These are phyloP conservation scores for Ophiocordyceps camponoti-saundersi DNA, from an alignment of 2,329 filamentous ascomycete species.

Conservation along the genomic window DNA sequence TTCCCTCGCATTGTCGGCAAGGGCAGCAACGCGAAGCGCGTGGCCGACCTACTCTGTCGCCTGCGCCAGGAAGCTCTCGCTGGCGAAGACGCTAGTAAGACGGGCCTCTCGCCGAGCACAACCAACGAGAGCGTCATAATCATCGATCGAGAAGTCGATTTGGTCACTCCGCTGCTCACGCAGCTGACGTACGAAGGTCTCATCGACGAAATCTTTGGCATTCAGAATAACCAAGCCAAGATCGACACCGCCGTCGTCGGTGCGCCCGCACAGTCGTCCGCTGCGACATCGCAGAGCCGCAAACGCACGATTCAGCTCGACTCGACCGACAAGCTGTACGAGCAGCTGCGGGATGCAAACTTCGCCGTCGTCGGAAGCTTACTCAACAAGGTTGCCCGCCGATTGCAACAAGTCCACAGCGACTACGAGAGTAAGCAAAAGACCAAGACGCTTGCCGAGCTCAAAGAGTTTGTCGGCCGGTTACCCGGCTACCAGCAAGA, in stretches of 20 bases:
- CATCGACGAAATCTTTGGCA: slow-evolving; percentile 83
- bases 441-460: slow-evolving; percentile 75
- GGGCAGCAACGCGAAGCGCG: slow-evolving; percentile 78
- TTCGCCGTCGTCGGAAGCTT: slow-evolving; percentile 85
- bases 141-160: slow-evolving; percentile 88
- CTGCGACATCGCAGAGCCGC: slow-evolving; percentile 40
- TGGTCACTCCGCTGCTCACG: slow-evolving; percentile 78
- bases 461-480: slow-evolving; percentile 90
- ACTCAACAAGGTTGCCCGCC: slow-evolving; percentile 77
- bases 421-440: slow-evolving; percentile 86
- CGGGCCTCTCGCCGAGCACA: slow-evolving; percentile 68
- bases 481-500: slow-evolving; percentile 85
- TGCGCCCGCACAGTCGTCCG: slow-evolving; percentile 43
- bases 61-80: slow-evolving; percentile 84
- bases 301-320: slow-evolving; percentile 85
- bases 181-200: slow-evolving; percentile 94
- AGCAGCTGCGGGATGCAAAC: slow-evolving; percentile 76
- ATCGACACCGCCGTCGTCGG: slow-evolving; percentile 83
- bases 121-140: slow-evolving; percentile 83
- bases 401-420: slow-evolving; percentile 62
- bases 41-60: slow-evolving; percentile 72
- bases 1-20: slow-evolving; percentile 93
- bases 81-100: slow-evolving; percentile 48
- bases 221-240: slow-evolving; percentile 83
- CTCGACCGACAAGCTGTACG: slow-evolving; percentile 75